Percentiles rank a stretch among this genome's conserved stretches.
These are phyloP conservation scores for Trichoderma asperellum DNA, from an alignment of 2,329 filamentous ascomycete genomes.

Conservation along the genomic window DNA sequence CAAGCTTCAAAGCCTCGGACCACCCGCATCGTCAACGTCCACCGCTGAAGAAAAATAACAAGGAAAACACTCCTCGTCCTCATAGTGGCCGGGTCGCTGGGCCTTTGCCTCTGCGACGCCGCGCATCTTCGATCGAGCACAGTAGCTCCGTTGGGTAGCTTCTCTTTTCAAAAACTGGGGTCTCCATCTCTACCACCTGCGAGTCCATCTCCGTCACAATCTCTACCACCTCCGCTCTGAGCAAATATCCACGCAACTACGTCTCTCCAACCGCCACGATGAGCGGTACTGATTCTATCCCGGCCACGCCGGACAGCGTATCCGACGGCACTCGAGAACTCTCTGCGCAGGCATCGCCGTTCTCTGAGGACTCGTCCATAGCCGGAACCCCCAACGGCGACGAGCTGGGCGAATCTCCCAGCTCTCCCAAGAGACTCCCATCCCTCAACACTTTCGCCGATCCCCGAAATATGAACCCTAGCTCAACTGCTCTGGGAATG, in stretches of 20 bases:
- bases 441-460: constrained; percentile 65
- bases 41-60: not conserved
- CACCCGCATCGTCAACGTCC: constrained; percentile 15
- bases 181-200: not conserved
- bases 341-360: constrained; percentile 49
- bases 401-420: constrained; percentile 45
- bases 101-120: constrained; percentile 20
- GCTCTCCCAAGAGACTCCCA: constrained; percentile 57
- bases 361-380: constrained; percentile 52
- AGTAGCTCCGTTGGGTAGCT: constrained; percentile 16
- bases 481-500: constrained; percentile 82
- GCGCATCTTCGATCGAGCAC: constrained; percentile 15
- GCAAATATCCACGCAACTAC: not conserved
- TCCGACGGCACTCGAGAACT: constrained; percentile 38
- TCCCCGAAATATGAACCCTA: constrained; percentile 69
- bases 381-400: constrained; percentile 54
- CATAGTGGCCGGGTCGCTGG: constrained; percentile 25
- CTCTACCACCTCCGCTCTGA: constrained; percentile 4
- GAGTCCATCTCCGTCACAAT: no score
- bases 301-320: constrained; percentile 54
- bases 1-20: constrained; percentile 22
- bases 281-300: constrained; percentile 44
- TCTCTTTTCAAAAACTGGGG: not conserved
- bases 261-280: constrained; percentile 28
- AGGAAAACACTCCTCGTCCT: constrained; percentile 8